Base-by-base conservation (phyloP, 2,329 filamentous ascomycete species). In the Xylaria sp. region DNA sequence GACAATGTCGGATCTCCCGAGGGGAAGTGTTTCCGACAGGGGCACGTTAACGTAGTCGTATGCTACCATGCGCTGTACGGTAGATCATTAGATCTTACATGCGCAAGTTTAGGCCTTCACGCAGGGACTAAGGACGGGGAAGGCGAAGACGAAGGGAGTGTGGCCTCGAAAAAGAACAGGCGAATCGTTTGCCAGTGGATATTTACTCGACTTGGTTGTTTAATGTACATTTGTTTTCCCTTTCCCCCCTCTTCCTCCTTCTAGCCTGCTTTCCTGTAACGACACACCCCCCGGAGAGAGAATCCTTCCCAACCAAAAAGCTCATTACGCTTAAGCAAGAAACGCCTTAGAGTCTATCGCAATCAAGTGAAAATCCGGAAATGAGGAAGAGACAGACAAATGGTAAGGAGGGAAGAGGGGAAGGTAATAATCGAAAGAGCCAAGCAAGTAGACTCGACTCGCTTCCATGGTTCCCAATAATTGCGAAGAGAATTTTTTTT, bases 401-500 rank as follows among this genome's bases (percentile, higher is more conserved):
- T 4, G 50, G 36, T 8, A 39, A 7, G 56, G 57, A 55, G 43
- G 36, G 32, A 58, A 41, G 25, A 61, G 25, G 15, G 18, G 50
- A 41, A 36, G 25, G 23, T 36, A 30, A 48, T 41, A 5, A 32
- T 39, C 61, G 46, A 60, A 32, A 30, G 18, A 12, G 39, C 60
- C 73, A 70, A 73, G 72, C 73, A 72, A 70, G 73, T 56, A 57
- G 23, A 59, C 41, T 59, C 53, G 41, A 52, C 43, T 52, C 62
- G 61, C 48, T 53, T 58, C 58, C 43, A 39, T 62, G 58, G 41
- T 43, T 63, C 52, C 63, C 62, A 45, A 59, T 55, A 61, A 55
- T 62, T 61, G 60, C 43, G 39, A 36, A 43, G 20, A 12, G 15
- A 50, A 32, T 41, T 45, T 59, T 63, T 65, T 63, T 65, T 58